These are phyloP conservation scores for Casuarina cunninghamiana DNA, from an alignment of 306 rosid species.

Conservation along the genomic window DNA sequence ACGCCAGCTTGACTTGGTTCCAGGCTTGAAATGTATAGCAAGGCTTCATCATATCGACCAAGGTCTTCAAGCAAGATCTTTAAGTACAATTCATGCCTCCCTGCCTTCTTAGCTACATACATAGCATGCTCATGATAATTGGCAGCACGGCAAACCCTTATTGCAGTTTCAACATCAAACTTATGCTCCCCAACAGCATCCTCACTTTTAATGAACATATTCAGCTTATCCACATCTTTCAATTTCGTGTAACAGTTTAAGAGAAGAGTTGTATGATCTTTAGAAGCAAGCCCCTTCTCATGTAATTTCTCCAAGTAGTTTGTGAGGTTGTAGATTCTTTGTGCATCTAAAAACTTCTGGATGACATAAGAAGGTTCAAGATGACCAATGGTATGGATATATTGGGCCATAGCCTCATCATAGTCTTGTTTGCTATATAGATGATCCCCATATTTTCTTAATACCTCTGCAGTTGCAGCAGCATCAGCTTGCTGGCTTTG, in stretches of 20 bases:
- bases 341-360: conserved; percentile 97
- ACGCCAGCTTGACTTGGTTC: conserved; percentile 91
- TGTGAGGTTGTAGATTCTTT: conserved; percentile 92
- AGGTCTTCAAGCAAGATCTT: conserved; percentile 99
- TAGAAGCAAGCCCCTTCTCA: conserved; percentile 96
- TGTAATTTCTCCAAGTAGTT: conserved; percentile 96
- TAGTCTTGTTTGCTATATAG: conserved; percentile 92
- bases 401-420: conserved; percentile 96
- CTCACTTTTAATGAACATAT: conserved; percentile 79
- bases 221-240: conserved; percentile 92
- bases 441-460: conserved; percentile 93
- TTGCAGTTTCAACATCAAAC: conserved; percentile 97
- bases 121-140: conserved; percentile 98
- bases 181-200: conserved; percentile 81
- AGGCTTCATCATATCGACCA: conserved; percentile 93
- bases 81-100: conserved; percentile 93
- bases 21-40: conserved; percentile 85
- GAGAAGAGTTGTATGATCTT: conserved; percentile 95
- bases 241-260: conserved; percentile 93
- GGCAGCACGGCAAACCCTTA: conserved; percentile 97
- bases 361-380: conserved; percentile 99
- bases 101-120: conserved; percentile 97
- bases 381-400: conserved; percentile 90
- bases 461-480: conserved; percentile 97
- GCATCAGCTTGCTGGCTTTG: conserved; percentile 99